Evolutionary conservation across 495 filamentous ascomycete species (phyloP), one percentile per base, ranked within the genome.

Genomic region (Aspergillus leporis): DNA sequence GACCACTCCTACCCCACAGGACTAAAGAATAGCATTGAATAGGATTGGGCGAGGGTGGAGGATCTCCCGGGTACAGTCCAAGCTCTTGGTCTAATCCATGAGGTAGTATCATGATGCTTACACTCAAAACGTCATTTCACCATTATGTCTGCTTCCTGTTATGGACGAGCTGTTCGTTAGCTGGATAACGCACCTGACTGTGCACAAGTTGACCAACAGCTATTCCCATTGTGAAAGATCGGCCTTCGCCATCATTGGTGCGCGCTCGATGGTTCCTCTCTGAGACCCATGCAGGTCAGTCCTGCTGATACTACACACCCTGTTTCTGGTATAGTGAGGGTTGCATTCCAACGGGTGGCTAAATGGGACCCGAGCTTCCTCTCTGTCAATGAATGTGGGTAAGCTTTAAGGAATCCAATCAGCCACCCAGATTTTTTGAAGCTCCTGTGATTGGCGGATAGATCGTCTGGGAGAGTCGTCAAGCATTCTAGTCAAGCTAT

Each of bases 261-360:
- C 55, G 55, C 49, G 63, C 61, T 50, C 56, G 32, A 45, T 61
- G 28, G 57, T 47, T 41, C 51, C 58, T 60, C 55, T 48, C 63
- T 46, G 56, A 59, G 63, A 63, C 73, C 69, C 62, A 63, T 67
- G 55, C 54, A 60, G 43, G 60, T 57, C 61, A 62, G 70, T 69
- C 61, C 56, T 61, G 61, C 64, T 70, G 67, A 65, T 56, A 34
- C 46, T 3, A 56, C 47, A 41, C 10, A 8, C 60, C 60, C 70
- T 70, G 73, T 55, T 75, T 74, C 61, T 58, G 72, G 75, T 38
- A 59, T 71, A 73, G 72, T 63, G 55, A 66, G 59, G 66, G 73
- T 75, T 74, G 61, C 73, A 78, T 78, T 75, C 70, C 65, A 49
- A 16, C 61, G 52, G 66, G 71, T 75, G 75, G 72, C 72, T 70